Conservation (phyloP, 1,284 basidiomycete genomes). For the Pisolithus thermaeus region DNA sequence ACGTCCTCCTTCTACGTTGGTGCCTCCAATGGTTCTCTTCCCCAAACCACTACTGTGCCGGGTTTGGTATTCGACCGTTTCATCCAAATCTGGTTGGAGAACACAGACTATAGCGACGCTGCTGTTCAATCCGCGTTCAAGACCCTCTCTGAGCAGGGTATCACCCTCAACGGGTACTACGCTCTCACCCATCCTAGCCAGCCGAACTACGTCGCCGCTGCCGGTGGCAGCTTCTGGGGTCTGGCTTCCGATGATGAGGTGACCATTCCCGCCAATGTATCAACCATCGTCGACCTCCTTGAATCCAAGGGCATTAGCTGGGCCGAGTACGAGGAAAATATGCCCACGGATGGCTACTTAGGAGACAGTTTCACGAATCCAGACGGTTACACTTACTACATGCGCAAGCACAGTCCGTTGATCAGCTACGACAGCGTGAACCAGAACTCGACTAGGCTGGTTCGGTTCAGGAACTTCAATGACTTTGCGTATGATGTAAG, state of each 20-base stretch:
- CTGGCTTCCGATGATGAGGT: conserved; percentile 42
- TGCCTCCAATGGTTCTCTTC: conserved; percentile 17
- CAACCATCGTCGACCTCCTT: conserved; percentile 59
- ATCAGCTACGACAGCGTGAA: conserved; percentile 49
- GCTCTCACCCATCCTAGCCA: conserved; percentile 60
- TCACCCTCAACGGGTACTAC: conserved; percentile 49
- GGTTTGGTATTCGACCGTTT: conserved; percentile 37
- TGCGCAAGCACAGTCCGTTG: conserved; percentile 58
- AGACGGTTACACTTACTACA: conserved; percentile 45
- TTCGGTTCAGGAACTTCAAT: conserved; percentile 61
- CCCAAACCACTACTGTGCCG: conserved; percentile 15
- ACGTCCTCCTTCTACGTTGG: conserved; percentile 26
- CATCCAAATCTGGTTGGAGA: conserved; percentile 45
- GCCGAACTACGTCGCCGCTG: conserved; percentile 53
- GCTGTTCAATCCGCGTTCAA: conserved; percentile 37
- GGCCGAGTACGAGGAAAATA: conserved; percentile 54
- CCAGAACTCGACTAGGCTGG: conserved; percentile 34
- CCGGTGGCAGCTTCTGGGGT: conserved; percentile 57
- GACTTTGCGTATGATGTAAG: conserved; percentile 51
- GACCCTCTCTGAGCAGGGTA: conserved; percentile 45
- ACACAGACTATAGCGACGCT: conserved; percentile 43
- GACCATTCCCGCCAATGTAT: conserved; percentile 36
- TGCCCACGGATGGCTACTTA: conserved; percentile 50
- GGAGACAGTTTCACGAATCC: conserved; percentile 43
- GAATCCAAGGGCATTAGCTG: conserved; percentile 55